Conservation (phyloP, 441 rosid genomes). For the Adansonia rubrostipa region DNA sequence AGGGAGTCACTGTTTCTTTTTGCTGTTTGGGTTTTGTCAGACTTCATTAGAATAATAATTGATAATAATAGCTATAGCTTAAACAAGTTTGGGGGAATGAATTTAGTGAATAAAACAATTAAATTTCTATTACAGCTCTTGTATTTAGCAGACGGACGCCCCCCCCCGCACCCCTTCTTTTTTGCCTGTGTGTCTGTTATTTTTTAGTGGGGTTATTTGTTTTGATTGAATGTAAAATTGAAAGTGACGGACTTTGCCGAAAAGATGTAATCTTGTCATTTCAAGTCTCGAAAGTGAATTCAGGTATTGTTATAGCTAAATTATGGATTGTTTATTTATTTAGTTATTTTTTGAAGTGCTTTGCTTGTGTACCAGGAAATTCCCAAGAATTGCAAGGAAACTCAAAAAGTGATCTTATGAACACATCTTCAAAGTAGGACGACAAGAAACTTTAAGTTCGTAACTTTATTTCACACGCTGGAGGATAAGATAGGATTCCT, state of each 20-base stretch:
- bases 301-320: background rate
- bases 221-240: background rate
- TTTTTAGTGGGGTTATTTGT: background rate
- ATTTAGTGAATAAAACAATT: background rate
- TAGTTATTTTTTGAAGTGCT: background rate
- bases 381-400: conserved; percentile 12
- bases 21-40: too few relatives aligned
- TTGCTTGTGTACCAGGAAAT: background rate
- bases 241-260: background rate
- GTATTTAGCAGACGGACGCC: background rate
- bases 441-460: conserved; percentile 24
- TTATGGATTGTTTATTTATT: background rate
- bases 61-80: background rate
- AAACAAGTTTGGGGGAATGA: background rate
- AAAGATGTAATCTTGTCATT: background rate
- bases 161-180: too few relatives aligned
- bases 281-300: too few relatives aligned
- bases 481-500: conserved; percentile 37
- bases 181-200: background rate
- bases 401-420: conserved; percentile 7
- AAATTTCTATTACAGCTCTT: background rate
- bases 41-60: background rate
- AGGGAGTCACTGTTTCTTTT: too few relatives aligned
- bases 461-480: conserved; percentile 39
- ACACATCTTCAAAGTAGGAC: conserved; percentile 21